Base-by-base conservation (phyloP, 345 rosid species). In the Eucalyptus globulus region DNA sequence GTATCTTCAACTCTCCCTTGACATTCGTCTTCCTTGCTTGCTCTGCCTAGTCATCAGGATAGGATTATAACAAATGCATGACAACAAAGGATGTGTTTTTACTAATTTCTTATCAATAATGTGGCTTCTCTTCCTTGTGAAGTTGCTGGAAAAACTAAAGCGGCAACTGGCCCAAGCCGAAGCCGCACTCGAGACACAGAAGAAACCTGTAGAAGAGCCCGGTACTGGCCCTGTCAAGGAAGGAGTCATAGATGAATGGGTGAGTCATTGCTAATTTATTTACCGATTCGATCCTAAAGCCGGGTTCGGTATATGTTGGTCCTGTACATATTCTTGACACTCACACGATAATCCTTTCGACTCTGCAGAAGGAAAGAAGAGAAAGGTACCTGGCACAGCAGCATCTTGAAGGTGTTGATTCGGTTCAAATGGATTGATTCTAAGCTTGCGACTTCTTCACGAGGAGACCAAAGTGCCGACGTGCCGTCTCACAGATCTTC, bases 241-340 rank as follows among this genome's bases (percentile, higher is more conserved):
- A 94, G 98, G 95, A 89, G 97, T 95, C 21, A 93, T 95, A 89
- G 96, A 96, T 88, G 96, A 96, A 94, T 96, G 98, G 97, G 97
- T 96, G 90, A 94, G 47, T 26, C 87, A 67, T 24, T 22, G 27
- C 60, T 86, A 51, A n/a, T 40, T 44, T 49, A 86, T 37, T 85
- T 50, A 83, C 51, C 16, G 24, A 34, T 37, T 85, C 29, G 51
- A 88, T 67, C 60, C 26, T 89, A 58, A 43, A 62, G 44, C 65
- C 58, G 14, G 19, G 51, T 43, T 58, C 44, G 8, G 44, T 19
- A 34, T 34, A 34, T 17, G 81, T 34, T 34, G 19, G 7, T 87
- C 88, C 19, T 14, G 76, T 29, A 54, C 40, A 27, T 60, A 60
- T 27, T 16, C 40, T 87, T 1, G 14, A 87, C 26, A 62, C 80